phyloP scores from a whole-genome alignment of 805 yeast species.

The Grigorovia humatica region DNA sequence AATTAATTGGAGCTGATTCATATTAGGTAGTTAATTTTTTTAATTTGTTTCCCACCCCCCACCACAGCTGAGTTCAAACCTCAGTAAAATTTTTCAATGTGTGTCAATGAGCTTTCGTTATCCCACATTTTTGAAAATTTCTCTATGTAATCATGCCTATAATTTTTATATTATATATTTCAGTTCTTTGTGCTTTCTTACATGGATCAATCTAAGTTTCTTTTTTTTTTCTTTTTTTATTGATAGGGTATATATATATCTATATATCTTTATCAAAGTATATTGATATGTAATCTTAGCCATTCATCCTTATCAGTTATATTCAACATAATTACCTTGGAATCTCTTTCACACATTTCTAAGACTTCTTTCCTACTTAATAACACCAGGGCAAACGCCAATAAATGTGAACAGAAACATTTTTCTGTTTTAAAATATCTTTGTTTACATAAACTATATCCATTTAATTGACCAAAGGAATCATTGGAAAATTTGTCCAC shows the following conservation, averaged over 20 bases:
- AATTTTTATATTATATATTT: too few relatives aligned
- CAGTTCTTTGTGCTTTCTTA: background rate
- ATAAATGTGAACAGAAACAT: conserved; percentile 26
- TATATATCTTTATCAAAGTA: conserved; percentile 8
- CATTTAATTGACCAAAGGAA: conserved; percentile 21
- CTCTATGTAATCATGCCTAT: too few relatives aligned
- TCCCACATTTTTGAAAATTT: too few relatives aligned
- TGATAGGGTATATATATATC: background rate
- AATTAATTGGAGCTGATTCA: too few relatives aligned
- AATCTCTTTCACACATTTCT: conserved; percentile 12
- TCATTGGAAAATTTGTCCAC: conserved; percentile 17
- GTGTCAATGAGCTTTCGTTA: too few relatives aligned
- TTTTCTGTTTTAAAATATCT: conserved; percentile 17
- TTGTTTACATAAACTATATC: conserved; percentile 19
- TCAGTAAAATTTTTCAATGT: too few relatives aligned
- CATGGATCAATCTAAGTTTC: too few relatives aligned
- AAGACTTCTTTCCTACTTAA: conserved; percentile 13
- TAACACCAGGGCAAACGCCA: conserved; percentile 23
- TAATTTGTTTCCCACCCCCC: too few relatives aligned
- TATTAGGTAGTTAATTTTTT: too few relatives aligned
- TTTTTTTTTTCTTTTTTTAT: background rate
- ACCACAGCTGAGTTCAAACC: too few relatives aligned
- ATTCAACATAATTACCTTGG: conserved; percentile 17
- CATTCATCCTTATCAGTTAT: conserved; percentile 27
- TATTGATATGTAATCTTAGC: conserved; percentile 27